Percentiles rank a stretch among this genome's conserved stretches.
These are phyloP conservation scores for Ganoderma meredithae DNA, from an alignment of 1,284 basidiomycete genomes.

Conservation along the genomic window DNA sequence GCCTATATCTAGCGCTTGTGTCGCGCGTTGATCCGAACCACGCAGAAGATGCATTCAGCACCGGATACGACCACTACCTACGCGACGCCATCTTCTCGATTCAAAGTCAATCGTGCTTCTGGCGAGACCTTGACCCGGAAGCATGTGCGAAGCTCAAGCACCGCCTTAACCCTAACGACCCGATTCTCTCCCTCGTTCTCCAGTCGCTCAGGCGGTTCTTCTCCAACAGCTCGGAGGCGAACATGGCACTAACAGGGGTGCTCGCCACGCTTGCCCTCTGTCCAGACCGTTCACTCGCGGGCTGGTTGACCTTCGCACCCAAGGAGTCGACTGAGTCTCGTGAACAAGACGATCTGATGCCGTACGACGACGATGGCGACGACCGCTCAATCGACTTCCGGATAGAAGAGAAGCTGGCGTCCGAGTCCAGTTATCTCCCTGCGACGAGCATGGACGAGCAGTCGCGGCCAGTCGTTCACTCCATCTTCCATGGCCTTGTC, in stretches of 20 bases:
- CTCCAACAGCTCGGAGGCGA: constrained; percentile 84
- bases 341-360: constrained; percentile 27
- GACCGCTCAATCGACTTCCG: constrained; percentile 81
- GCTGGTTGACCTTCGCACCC: constrained; percentile 83
- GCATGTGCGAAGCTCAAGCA: constrained; percentile 63
- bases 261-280: constrained; percentile 82
- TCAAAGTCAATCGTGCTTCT: constrained; percentile 68
- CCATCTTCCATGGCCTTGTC: constrained; percentile 80
- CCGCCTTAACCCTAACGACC: constrained; percentile 80
- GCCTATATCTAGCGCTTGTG: constrained; percentile 81
- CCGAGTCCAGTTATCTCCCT: constrained; percentile 63
- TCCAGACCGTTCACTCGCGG: constrained; percentile 85
- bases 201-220: constrained; percentile 82
- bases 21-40: constrained; percentile 82
- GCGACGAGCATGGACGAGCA: constrained; percentile 73
- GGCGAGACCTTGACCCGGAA: constrained; percentile 50
- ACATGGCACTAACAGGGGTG: constrained; percentile 88
- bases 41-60: constrained; percentile 78
- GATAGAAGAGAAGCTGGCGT: constrained; percentile 70
- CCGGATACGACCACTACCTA: constrained; percentile 87
- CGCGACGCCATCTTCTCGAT: constrained; percentile 79
- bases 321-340: constrained; percentile 43
- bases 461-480: constrained; percentile 80
- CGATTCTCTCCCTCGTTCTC: constrained; percentile 76
- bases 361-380: constrained; percentile 62